These are phyloP conservation scores for Arthrobotrys pseudoclavata DNA, from an alignment of 2,329 filamentous ascomycete genomes.

Conservation along the genomic window DNA sequence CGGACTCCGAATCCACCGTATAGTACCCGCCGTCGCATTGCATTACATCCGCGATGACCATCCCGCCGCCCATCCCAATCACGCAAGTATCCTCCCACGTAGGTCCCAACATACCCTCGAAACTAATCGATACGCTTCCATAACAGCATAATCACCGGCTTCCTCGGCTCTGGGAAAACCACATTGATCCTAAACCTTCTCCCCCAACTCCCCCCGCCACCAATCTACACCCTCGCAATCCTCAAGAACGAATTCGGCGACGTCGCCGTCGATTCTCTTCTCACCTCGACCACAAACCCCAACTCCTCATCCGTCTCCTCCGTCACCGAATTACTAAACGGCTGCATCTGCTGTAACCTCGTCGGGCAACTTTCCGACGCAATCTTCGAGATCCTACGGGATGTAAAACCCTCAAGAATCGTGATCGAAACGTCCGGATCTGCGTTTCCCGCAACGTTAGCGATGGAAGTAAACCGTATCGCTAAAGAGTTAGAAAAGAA, in stretches of 20 bases:
- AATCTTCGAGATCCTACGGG: constrained; percentile 77
- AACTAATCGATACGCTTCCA: constrained; percentile 64
- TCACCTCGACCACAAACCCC: constrained; percentile 70
- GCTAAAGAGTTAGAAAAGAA: constrained; percentile 74
- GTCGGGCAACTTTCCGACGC: constrained; percentile 90
- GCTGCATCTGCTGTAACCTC: constrained; percentile 94
- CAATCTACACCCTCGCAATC: constrained; percentile 86
- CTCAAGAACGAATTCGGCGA: constrained; percentile 99
- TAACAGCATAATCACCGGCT: constrained; percentile 95
- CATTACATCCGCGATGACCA: constrained; percentile 46
- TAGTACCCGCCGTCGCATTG: neutral
- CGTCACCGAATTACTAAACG: constrained; percentile 92
- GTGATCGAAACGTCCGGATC: constrained; percentile 93
- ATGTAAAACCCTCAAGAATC: constrained; percentile 79
- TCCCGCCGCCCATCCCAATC: constrained; percentile 61
- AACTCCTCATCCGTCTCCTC: constrained; percentile 85
- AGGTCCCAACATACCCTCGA: neutral
- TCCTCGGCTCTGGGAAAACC: constrained; percentile 95
- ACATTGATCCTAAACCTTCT: constrained; percentile 94
- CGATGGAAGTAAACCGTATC: constrained; percentile 88
- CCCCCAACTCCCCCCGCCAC: constrained; percentile 84
- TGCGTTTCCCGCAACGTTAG: constrained; percentile 88
- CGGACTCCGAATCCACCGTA: too few species aligned
- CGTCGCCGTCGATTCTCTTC: constrained; percentile 90
- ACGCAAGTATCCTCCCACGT: constrained; percentile 36